These are phyloP conservation scores for Starmerella cellae DNA, from an alignment of 805 yeast genomes.

Conservation along the genomic window DNA sequence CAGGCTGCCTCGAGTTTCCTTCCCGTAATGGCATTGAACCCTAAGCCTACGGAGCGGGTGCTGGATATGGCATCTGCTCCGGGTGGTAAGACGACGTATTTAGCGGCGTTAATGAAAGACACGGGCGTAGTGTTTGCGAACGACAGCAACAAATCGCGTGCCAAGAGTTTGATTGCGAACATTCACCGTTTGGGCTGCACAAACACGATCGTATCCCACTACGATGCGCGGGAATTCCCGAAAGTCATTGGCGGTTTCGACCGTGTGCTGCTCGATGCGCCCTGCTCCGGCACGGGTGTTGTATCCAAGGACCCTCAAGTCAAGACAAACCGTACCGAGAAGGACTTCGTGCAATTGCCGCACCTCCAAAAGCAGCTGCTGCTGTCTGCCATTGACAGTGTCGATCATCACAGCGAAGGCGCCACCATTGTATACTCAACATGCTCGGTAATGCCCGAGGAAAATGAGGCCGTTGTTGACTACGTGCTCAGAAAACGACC, in stretches of 20 bases:
- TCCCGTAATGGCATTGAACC: conserved; percentile 95
- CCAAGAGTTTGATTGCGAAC: conserved; percentile 91
- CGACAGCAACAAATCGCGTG: conserved; percentile 92
- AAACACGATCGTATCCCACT: conserved; percentile 90
- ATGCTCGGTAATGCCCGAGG: conserved; percentile 96
- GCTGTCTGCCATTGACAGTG: conserved; percentile 92
- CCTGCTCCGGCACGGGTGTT: conserved; percentile 99
- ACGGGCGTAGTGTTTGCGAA: conserved; percentile 96
- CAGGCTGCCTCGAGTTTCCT: conserved; percentile 97
- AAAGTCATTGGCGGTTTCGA: conserved; percentile 97
- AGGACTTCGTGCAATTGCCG: conserved; percentile 92
- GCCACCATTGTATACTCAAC: conserved; percentile 94
- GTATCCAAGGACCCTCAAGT: conserved; percentile 94
- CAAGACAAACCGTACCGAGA: conserved; percentile 83
- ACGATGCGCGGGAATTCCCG: conserved; percentile 97
- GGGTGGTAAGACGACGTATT: conserved; percentile 94
- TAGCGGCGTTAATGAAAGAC: conserved; percentile 92
- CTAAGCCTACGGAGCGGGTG: conserved; percentile 92
- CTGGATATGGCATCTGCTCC: conserved; percentile 99
- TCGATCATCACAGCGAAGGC: conserved; percentile 68
- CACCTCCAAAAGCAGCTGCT: conserved; percentile 90
- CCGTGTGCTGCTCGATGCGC: conserved; percentile 89
- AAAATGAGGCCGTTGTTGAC: conserved; percentile 97
- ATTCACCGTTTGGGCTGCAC: conserved; percentile 95
- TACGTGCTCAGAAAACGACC: conserved; percentile 94